phyloP scores from a whole-genome alignment of 176 grass and related monocot species.

The Carex littledalei region DNA sequence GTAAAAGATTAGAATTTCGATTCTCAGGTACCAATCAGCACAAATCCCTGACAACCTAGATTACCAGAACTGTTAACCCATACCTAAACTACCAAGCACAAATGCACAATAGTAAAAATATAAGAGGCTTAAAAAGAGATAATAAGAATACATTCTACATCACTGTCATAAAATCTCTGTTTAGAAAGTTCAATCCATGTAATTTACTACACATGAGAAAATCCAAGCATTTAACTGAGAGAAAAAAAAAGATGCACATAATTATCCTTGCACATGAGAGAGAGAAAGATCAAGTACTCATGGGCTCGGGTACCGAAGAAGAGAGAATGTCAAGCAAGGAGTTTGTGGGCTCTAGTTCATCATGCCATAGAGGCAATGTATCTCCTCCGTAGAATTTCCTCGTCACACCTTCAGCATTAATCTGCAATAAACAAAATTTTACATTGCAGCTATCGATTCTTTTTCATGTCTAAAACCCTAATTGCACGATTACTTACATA shows the following conservation, averaged over 20 bases:
- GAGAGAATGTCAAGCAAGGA: slow-evolving; percentile 75
- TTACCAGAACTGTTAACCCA: neutral
- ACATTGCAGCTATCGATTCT: neutral
- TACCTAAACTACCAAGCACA: neutral
- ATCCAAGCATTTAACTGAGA: neutral
- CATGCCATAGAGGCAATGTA: slow-evolving; percentile 74
- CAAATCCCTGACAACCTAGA: neutral
- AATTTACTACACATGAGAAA: slow-evolving; percentile 9
- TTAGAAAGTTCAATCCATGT: neutral
- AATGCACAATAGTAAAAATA: neutral
- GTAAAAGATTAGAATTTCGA: neutral
- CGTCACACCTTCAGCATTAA: slow-evolving; percentile 59
- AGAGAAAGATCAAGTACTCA: slow-evolving; percentile 39
- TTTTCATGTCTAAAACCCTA: neutral
- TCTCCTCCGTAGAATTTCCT: slow-evolving; percentile 72
- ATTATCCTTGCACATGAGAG: neutral
- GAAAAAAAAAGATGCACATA: neutral
- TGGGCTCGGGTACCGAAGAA: slow-evolving; percentile 63
- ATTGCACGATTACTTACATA: neutral
- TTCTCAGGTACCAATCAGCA: neutral
- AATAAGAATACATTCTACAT: neutral
- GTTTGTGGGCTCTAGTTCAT: slow-evolving; percentile 71
- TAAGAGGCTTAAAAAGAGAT: neutral
- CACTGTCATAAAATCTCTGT: neutral
- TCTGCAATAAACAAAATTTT: slow-evolving; percentile 28